Base-by-base conservation (phyloP, 495 filamentous ascomycete species). In the Pyrenopolyporus hunteri region DNA sequence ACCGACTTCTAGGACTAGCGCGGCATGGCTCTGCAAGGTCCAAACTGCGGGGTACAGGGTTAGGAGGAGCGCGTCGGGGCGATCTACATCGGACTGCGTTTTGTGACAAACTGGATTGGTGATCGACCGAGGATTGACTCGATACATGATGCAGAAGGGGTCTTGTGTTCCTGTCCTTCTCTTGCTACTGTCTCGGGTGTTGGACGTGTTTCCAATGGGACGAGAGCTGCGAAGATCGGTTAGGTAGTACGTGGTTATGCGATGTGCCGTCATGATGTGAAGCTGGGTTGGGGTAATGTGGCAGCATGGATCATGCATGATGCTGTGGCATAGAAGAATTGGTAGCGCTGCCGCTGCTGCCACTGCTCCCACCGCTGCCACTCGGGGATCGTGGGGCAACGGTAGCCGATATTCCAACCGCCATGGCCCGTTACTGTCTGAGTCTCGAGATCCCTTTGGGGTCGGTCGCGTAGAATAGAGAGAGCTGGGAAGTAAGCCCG, bases 211-310 rank as follows among this genome's bases (percentile, higher is more conserved):
- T 61, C 63, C 51, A 57, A 53, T 61, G 51, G n/a, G 47, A 61
- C 53, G 52, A 20, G 26, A 23, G 52, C 39, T n/a, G 57, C 33
- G 45, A 65, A 35, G 49, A 56, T 61, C 63, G 57, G 51, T 28
- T 37, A 56, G 9, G 57, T 60, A 40, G 39, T 47, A 66, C 57
- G 39, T 57, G 20, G 40, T 32, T 45, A 66, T 66, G 63, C 63
- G 63, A 66, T 60, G 47, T 61, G 57, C 57, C 63, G 57, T 66
- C 57, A 65, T 59, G 57, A 57, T 60, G 52, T 57, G 57, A 59
- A 56, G 52, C 57, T 66, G 63, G 63, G 63, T 66, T 66, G 63
- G 63, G 63, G 63, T 66, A 66, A 66, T 65, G 63, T 61, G 56
- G 56, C 45, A 64, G 49, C 54, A 44, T 58, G 47, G 47, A 58